Evolutionary conservation across 331 rosid species (phyloP).

Genomic region (Saraca asoca): DNA sequence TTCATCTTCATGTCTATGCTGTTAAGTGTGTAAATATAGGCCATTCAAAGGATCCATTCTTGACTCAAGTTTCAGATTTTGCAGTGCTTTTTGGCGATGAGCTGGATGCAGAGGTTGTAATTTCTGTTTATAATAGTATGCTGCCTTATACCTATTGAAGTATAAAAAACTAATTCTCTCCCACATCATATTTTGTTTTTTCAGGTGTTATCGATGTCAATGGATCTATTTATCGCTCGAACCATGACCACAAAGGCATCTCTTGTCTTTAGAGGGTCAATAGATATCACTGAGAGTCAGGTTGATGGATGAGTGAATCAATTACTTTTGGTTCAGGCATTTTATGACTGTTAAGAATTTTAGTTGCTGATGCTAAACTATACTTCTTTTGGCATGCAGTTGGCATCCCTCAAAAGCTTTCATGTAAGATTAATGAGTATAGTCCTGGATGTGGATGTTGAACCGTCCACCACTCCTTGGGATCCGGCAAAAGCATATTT

Average conservation of each 20-base stretch:
- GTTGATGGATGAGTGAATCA: conserved; percentile 38
- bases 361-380: conserved; percentile 40
- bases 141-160: conserved; percentile 25
- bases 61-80: conserved; percentile 91
- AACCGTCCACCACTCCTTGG: conserved; percentile 99
- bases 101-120: conserved; percentile 99
- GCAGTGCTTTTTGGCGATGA: conserved; percentile 86
- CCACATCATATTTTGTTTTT: conserved; percentile 28
- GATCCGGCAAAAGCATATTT: conserved; percentile 97
- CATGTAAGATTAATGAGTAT: conserved; percentile 98
- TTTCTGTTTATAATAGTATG: conserved; percentile 24
- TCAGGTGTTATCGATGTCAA: conserved; percentile 99
- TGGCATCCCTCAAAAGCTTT: conserved; percentile 92
- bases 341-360: conserved; percentile 27
- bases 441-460: conserved; percentile 99
- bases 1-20: conserved; percentile 71
- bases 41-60: conserved; percentile 87
- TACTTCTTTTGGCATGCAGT: conserved; percentile 49
- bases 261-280: conserved; percentile 81
- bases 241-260: conserved; percentile 96
- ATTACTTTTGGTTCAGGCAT: conserved; percentile 26
- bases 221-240: conserved; percentile 99
- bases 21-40: conserved; percentile 72
- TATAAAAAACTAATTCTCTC: conserved; percentile 28
- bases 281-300: conserved; percentile 79